Conservation (phyloP, 2,329 filamentous ascomycete species). For the Aspergillus puulaauensis region DNA sequence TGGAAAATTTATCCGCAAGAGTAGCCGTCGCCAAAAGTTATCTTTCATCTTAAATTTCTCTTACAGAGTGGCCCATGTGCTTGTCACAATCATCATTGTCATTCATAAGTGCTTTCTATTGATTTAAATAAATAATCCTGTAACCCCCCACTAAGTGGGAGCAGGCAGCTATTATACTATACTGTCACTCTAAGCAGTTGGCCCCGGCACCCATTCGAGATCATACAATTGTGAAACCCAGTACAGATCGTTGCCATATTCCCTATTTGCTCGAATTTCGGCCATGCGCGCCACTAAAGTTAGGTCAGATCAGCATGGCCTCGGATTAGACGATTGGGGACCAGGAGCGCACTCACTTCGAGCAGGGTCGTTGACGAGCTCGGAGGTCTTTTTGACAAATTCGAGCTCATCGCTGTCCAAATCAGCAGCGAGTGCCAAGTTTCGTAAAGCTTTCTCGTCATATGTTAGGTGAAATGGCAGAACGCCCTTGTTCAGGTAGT, state of each 20-base stretch:
- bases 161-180: conserved; percentile 4
- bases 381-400: conserved; percentile 8
- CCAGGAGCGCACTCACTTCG: neutral
- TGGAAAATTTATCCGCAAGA: neutral
- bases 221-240: conserved; percentile 14
- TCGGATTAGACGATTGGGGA: neutral
- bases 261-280: neutral
- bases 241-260: conserved; percentile 8
- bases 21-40: neutral
- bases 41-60: neutral
- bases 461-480: conserved; percentile 11
- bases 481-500: conserved; percentile 14
- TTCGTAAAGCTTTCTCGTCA: conserved; percentile 10
- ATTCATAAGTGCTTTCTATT: conserved; percentile 7
- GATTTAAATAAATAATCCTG: neutral
- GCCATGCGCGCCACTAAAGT: conserved; percentile 4
- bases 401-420: conserved; percentile 4
- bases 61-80: neutral
- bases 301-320: neutral
- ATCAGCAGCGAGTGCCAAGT: conserved; percentile 4
- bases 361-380: conserved; percentile 5
- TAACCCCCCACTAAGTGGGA: neutral
- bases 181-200: conserved; percentile 1
- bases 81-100: neutral
- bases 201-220: conserved; percentile 9